These are phyloP conservation scores for Didymella glomerata DNA, from an alignment of 2,329 filamentous ascomycete species.

Conservation along the genomic window DNA sequence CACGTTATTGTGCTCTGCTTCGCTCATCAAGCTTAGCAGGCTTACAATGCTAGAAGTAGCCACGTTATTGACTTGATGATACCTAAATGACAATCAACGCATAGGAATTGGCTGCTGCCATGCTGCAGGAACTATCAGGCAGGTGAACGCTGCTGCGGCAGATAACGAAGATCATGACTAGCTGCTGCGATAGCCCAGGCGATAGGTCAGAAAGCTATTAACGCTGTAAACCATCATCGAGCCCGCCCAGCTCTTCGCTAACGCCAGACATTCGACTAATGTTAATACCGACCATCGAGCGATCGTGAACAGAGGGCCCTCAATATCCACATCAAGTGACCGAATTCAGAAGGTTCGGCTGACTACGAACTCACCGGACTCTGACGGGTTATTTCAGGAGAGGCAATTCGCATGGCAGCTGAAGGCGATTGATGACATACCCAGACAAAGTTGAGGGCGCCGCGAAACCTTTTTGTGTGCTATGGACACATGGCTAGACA, in stretches of 20 bases:
- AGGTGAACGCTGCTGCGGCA: not conserved
- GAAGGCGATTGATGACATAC: not conserved
- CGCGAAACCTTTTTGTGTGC: not conserved
- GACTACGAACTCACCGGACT: constrained; percentile 12
- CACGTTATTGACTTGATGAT: not conserved
- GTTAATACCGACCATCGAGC: not conserved
- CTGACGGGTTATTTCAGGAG: not conserved
- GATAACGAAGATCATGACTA: not conserved
- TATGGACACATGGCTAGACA: not conserved
- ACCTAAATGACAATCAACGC: not conserved
- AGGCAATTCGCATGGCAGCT: not conserved
- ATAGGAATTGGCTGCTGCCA: not conserved
- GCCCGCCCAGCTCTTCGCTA: not conserved
- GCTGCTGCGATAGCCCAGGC: not conserved
- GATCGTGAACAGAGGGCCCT: not conserved
- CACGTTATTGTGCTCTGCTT: not conserved
- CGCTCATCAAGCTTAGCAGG: not conserved
- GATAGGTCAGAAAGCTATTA: not conserved
- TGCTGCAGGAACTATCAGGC: not conserved
- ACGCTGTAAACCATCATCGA: not conserved
- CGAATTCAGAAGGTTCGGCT: not conserved
- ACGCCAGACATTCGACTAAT: not conserved
- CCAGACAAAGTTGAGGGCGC: not conserved
- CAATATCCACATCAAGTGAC: not conserved
- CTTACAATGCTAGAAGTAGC: not conserved